Evolutionary conservation across 106 monocot genomes (phyloP), one percentile per base, ranked within the genome.

Genomic region (Acorus calamus): DNA sequence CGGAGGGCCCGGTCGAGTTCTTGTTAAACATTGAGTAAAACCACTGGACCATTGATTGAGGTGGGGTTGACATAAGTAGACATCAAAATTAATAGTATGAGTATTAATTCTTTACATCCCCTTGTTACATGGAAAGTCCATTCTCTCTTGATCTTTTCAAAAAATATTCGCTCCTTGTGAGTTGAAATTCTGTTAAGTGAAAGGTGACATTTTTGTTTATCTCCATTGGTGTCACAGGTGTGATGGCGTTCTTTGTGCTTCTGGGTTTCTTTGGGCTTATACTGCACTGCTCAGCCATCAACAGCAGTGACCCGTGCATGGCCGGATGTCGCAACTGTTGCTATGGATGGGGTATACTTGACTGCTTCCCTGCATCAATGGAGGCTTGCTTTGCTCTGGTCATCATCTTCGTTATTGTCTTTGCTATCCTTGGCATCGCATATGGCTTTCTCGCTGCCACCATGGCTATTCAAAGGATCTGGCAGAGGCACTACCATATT

Each of bases 401-500:
- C 4, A 77, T 91, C 7, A 73, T 98, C 42, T 91, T 98, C 70
- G 85, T 98, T 2, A 69, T 98, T 7, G 83, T 91, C 55, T 92
- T 98, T 65, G 88, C 92, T 10, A 92, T 98, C 64, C 79, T 98
- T 7, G 98, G 98, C 41, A 73, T 98, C n/a, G 85, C 88, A 4
- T 98, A 98, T 62, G 88, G 98, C 47, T 85, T 98, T 58, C 74
- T 98, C 14, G 92, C 85, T 2, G 85, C 88, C 45, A 98, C 98
- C 11, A 85, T 98, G 92, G 98, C 98, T 14, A 66, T 86, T 51
- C 98, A 98, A 61, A 80, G 88, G 63, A 98, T 98, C 45, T 92
- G 88, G 98, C 98, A 98, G 71, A 77, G 85, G 41, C 98, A 98
- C 63, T 98, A 98, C 74, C 98, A 98, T 71, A 98, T 98, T 55